Conservation (phyloP, 139 green algal species). For the Chlorella vulgaris region DNA sequence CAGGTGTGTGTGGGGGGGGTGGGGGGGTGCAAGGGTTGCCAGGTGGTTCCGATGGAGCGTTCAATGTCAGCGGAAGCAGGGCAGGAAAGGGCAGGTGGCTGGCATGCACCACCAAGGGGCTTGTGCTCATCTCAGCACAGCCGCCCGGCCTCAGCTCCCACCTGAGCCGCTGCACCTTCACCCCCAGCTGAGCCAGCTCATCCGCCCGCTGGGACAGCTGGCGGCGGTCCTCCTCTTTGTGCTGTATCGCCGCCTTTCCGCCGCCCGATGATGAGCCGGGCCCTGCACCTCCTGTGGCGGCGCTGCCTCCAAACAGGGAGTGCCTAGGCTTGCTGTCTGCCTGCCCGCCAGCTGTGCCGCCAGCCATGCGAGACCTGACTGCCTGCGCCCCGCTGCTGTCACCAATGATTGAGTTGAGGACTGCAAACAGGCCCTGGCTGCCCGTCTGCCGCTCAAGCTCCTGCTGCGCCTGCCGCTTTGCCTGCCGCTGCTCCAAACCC, state of each 20-base stretch:
- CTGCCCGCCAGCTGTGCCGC: too few relatives aligned
- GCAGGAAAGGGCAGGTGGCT: neutral
- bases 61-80: neutral
- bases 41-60: neutral
- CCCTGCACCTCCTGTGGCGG: neutral
- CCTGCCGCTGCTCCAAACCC: neutral
- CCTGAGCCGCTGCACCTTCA: conserved; percentile 24
- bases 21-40: neutral
- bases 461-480: neutral
- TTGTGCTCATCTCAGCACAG: too few relatives aligned
- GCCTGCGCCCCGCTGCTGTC: conserved; percentile 12
- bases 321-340: neutral
- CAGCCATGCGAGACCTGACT: too few relatives aligned
- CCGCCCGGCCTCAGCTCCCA: neutral
- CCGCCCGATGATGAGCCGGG: neutral
- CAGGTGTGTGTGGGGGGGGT: too few relatives aligned
- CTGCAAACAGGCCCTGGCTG: conserved; percentile 29
- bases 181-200: conserved; percentile 9
- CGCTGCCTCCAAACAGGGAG: too few relatives aligned
- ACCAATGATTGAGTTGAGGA: conserved; percentile 20
- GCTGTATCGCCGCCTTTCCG: neutral
- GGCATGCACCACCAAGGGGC: too few relatives aligned
- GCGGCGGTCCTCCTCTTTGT: conserved; percentile 13
- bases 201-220: conserved; percentile 7
- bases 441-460: conserved; percentile 26